Percentiles rank a stretch among this genome's conserved stretches.
phyloP scores from a whole-genome alignment of 2,329 filamentous ascomycete species.

The Canariomyces notabilis region DNA sequence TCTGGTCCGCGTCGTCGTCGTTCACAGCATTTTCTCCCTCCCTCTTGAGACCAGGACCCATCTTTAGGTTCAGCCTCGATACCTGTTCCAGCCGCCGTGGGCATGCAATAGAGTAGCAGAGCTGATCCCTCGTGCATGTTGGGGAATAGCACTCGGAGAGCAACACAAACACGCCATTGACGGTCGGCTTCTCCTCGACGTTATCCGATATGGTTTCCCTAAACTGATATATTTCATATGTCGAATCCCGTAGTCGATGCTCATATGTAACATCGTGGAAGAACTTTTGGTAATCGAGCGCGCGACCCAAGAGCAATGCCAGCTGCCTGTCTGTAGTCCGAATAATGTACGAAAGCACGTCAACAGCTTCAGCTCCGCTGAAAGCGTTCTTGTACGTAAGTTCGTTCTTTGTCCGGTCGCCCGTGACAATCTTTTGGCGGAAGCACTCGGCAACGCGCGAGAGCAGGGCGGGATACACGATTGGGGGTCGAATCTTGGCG shows the following conservation, averaged over 20 bases:
- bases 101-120: slow-evolving; percentile 98
- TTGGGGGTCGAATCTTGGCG: slow-evolving; percentile 64
- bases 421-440: slow-evolving; percentile 76
- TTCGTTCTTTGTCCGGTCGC: slow-evolving; percentile 92
- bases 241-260: slow-evolving; percentile 89
- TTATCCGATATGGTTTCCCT: slow-evolving; percentile 86
- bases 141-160: slow-evolving; percentile 97
- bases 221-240: slow-evolving; percentile 94
- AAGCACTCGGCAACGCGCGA: slow-evolving; percentile 94
- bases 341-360: slow-evolving; percentile 93
- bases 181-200: slow-evolving; percentile 62
- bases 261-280: slow-evolving; percentile 99
- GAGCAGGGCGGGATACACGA: slow-evolving; percentile 89
- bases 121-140: slow-evolving; percentile 88
- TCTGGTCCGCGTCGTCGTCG: slow-evolving; percentile 77
- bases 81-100: slow-evolving; percentile 91
- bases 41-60: slow-evolving; percentile 77
- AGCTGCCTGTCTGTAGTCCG: slow-evolving; percentile 94
- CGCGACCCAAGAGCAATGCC: slow-evolving; percentile 81
- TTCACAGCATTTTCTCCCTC: slow-evolving; percentile 53
- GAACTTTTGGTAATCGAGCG: slow-evolving; percentile 95
- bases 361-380: slow-evolving; percentile 90
- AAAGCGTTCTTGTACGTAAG: slow-evolving; percentile 97
- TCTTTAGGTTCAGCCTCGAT: slow-evolving; percentile 87
- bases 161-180: slow-evolving; percentile 95